These are phyloP conservation scores for Xylariaceae sp. DNA, from an alignment of 2,329 filamentous ascomycete genomes.

Conservation along the genomic window DNA sequence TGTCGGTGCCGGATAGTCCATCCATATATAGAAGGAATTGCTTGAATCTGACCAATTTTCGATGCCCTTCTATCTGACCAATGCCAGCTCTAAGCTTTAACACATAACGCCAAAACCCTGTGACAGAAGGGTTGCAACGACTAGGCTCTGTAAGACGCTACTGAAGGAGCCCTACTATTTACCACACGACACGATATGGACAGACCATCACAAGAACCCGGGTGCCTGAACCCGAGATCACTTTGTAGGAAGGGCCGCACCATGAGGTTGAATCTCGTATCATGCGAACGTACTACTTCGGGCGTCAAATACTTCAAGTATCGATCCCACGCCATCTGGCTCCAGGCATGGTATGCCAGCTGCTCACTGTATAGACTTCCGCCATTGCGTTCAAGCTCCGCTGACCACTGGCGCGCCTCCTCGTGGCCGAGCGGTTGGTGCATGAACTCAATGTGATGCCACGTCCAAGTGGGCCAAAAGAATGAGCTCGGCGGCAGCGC, in stretches of 20 bases:
- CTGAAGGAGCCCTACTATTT: no score
- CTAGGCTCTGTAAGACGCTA: no score
- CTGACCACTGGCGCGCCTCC: constrained; percentile 26
- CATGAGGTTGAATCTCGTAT: constrained; percentile 35
- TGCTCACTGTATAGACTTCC: constrained; percentile 32
- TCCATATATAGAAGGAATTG: no score
- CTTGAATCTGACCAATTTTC: no score
- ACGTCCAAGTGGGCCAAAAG: constrained; percentile 39
- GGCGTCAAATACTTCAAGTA: constrained; percentile 30
- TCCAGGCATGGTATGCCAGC: constrained; percentile 35
- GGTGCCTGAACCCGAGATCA: constrained; percentile 12
- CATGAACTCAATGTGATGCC: constrained; percentile 34
- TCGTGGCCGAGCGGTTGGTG: constrained; percentile 26
- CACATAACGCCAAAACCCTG: no score
- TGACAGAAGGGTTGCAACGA: no score
- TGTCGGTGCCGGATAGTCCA: no score
- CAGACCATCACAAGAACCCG: no score
- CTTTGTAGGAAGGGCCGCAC: constrained; percentile 27
- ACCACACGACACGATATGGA: no score
- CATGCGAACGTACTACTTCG: constrained; percentile 24
- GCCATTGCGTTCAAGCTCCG: constrained; percentile 25
- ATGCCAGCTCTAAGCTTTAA: no score
- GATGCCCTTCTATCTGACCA: no score
- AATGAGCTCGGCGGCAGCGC: constrained; percentile 31
- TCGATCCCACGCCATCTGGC: constrained; percentile 32